Evolutionary conservation across 257 asterid species (phyloP), one percentile per base, ranked within the genome.

Genomic region (Plectranthus barbatus): DNA sequence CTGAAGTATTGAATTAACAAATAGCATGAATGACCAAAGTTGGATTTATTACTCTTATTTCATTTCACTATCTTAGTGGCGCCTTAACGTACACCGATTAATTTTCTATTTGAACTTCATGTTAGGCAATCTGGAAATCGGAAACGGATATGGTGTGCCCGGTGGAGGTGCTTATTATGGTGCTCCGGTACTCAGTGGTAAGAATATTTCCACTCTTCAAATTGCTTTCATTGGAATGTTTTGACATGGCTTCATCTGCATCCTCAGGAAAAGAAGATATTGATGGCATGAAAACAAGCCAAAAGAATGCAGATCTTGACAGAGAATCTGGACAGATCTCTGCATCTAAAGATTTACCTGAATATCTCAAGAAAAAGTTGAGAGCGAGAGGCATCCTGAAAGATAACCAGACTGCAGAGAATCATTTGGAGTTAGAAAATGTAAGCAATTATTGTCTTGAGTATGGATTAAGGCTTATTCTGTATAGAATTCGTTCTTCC

Each of bases 121-220:
- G 49, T 60, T 56, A 92, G 97, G 94, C 41, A 85, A 92, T 75
- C 62, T 79, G 66, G 99, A 92, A 74, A 92, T 93, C 46, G 97
- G 97, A 72, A 93, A 93, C 76, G 99, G 99, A 41, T 93, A 93
- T 67, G 99, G 99, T n/a, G 99, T 93, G 74, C 99, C 99, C 11
- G 96, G 99, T 46, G 97, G 99, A 34, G 94, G 91, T 75, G 96
- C 96, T 76, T 87, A 85, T 79, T 72, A 77, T 70, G 82, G 83
- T 76, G 61, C 84, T 72, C 74, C 86, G 42, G 68, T 56, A 12
- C 71, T 77, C 15, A 71, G 50, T 67, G 79, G 93, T 87, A 82
- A 75, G 81, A 63, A 63, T 72, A 58, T 46, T 51, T 53, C 24
- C 70, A 14, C 59, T 53, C 46, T 31, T 23, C 64, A 50, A 48